phyloP scores from a whole-genome alignment of 1,284 basidiomycete genomes.

The Peniophora sp. region DNA sequence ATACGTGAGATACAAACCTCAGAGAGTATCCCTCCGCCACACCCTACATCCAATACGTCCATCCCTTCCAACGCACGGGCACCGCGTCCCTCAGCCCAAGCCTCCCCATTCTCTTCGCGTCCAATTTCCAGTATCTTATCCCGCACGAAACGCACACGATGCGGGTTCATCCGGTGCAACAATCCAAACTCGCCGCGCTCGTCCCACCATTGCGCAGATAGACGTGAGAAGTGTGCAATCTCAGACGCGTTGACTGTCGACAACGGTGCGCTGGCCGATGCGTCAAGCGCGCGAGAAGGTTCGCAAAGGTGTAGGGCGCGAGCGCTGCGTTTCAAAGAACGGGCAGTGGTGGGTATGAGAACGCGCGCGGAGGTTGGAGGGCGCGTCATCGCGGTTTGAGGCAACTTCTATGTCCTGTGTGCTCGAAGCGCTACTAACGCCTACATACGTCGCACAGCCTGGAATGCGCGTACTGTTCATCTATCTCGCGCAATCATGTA shows the following conservation, averaged over 20 bases:
- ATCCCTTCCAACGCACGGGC: constrained; percentile 45
- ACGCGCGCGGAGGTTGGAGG: too few species aligned
- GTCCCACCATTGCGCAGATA: constrained; percentile 97
- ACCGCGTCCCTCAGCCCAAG: constrained; percentile 14
- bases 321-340: too few species aligned
- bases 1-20: constrained; percentile 50
- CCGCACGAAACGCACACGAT: constrained; percentile 78
- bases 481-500: too few species aligned
- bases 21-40: constrained; percentile 90
- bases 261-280: not conserved
- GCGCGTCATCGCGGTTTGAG: too few species aligned
- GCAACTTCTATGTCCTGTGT: too few species aligned
- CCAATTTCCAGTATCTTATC: constrained; percentile 65
- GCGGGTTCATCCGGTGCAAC: constrained; percentile 94
- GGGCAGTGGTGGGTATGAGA: too few species aligned
- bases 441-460: too few species aligned
- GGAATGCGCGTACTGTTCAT: too few species aligned
- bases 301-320: not conserved
- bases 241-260: constrained; percentile 68
- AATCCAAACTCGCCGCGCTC: constrained; percentile 87
- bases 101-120: constrained; percentile 42
- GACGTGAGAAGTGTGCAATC: constrained; percentile 87
- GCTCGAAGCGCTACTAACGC: too few species aligned
- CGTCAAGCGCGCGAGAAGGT: not conserved
- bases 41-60: constrained; percentile 82